Base-by-base conservation (phyloP, 495 filamentous ascomycete species). In the Amphirosellinia nigrospora region DNA sequence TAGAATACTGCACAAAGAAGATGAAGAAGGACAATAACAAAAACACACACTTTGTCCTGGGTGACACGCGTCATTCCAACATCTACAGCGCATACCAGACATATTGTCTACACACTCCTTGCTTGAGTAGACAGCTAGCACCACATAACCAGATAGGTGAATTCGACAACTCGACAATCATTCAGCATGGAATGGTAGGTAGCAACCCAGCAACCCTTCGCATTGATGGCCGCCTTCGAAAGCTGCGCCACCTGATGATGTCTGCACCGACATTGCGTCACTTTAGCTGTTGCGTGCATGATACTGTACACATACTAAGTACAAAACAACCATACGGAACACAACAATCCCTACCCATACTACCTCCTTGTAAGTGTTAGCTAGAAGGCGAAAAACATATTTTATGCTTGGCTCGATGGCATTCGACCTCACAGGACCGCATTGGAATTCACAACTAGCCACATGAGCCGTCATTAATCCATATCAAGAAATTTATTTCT, bases 381-480 rank as follows among this genome's bases (percentile, higher is more conserved):
- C 53, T 21, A n/a, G 19, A 36, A 58, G 16, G 7, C 55, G 55
- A 58, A 28, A 53, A 26, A 26, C 3, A 32, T 48, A 10, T 30
- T 30, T 4, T 16, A 53, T 9, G n/a, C n/a, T n/a, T n/a, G 50
- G 26, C 15, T 11, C 26, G 13, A 53, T 16, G 50, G 26, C 26
- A 30, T 53, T 53, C 55, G 30, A 26, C 23, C 30, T 36, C 38
- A 23, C 21, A 21, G 28, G 28, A 64, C 7, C 23, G 43, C 43
- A n/a, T 50, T 55, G 53, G 53, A 60, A 68, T 60, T 68, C 19
- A n/a, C 19, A 60, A 10, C 66, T 38, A 68, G 60, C 65, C 62
- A 11, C 23, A 50, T 26, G 30, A 15, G 15, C 62, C 41, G 26
- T 43, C 23, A 9, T 32, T 11, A 15, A 32, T 2, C 52, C 60